Percentiles rank a stretch among this genome's conserved stretches.
phyloP scores from a whole-genome alignment of 179 eudicot genomes.

The Silene vulgaris region DNA sequence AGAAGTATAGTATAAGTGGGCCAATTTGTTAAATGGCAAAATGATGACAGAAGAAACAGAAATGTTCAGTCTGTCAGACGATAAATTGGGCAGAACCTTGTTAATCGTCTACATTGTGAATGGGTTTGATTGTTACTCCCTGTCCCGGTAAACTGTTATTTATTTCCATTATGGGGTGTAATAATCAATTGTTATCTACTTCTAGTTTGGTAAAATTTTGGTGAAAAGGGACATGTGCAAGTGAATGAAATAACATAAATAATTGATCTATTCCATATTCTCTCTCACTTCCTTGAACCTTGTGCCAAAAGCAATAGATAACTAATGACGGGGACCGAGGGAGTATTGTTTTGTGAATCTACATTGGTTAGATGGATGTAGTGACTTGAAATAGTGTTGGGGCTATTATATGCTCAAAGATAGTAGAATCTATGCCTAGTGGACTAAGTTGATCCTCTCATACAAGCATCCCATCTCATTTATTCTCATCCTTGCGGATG shows the following conservation, averaged over 20 bases:
- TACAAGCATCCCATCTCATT: too few species aligned
- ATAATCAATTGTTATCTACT: too few species aligned
- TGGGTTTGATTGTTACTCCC: not conserved
- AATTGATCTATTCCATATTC: too few species aligned
- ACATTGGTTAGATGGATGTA: not conserved
- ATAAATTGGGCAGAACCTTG: not conserved
- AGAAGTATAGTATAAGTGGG: not conserved
- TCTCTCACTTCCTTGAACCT: too few species aligned
- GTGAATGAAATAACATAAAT: too few species aligned
- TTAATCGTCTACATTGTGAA: not conserved
- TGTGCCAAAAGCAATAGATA: too few species aligned
- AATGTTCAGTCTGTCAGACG: not conserved
- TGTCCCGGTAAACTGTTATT: too few species aligned
- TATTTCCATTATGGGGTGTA: too few species aligned
- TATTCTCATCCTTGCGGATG: too few species aligned
- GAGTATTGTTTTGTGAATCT: not conserved
- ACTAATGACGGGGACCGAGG: too few species aligned
- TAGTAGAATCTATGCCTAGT: not conserved
- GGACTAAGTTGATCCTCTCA: not conserved
- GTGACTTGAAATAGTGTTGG: not conserved
- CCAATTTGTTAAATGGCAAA: not conserved
- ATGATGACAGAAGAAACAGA: not conserved
- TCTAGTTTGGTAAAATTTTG: too few species aligned
- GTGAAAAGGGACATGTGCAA: too few species aligned
- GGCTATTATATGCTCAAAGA: conserved; percentile 10